Evolutionary conservation across 78 protist species (phyloP).

Genomic region (Protostelium mycophagum): DNA sequence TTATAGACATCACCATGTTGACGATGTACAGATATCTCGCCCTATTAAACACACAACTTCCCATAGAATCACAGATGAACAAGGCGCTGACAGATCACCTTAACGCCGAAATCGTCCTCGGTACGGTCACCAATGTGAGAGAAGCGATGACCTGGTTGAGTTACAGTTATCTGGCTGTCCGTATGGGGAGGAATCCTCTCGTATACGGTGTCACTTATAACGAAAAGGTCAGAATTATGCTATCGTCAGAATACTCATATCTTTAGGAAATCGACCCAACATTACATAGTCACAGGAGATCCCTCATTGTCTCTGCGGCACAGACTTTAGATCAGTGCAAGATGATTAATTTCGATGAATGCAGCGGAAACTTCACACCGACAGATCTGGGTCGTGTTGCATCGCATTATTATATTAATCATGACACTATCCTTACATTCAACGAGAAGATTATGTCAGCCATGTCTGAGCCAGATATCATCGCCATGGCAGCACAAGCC

Average conservation of each 20-base stretch:
- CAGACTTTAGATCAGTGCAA: constrained; percentile 71
- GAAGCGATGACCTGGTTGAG: constrained; percentile 96
- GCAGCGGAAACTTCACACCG: constrained; percentile 71
- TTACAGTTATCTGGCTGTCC: constrained; percentile 94
- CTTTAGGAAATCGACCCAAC: constrained; percentile 32
- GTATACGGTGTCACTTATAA: constrained; percentile 83
- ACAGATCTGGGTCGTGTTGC: constrained; percentile 98
- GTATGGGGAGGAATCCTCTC: constrained; percentile 93
- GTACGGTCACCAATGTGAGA: constrained; percentile 72
- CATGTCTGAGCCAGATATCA: constrained; percentile 89
- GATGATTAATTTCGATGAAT: constrained; percentile 87
- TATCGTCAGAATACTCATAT: background rate
- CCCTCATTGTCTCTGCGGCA: constrained; percentile 94
- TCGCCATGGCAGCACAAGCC: constrained; percentile 80
- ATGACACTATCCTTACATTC: constrained; percentile 70
- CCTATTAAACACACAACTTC: constrained; percentile 95
- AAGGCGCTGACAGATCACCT: constrained; percentile 85
- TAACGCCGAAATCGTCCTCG: constrained; percentile 98
- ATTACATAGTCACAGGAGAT: constrained; percentile 73
- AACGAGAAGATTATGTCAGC: constrained; percentile 83
- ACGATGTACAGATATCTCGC: constrained; percentile 81
- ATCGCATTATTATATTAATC: constrained; percentile 92
- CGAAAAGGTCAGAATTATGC: constrained; percentile 8
- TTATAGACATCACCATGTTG: background rate
- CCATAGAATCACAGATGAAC: constrained; percentile 95